phyloP scores from a whole-genome alignment of 441 rosid genomes.

The Populus tomentosa region DNA sequence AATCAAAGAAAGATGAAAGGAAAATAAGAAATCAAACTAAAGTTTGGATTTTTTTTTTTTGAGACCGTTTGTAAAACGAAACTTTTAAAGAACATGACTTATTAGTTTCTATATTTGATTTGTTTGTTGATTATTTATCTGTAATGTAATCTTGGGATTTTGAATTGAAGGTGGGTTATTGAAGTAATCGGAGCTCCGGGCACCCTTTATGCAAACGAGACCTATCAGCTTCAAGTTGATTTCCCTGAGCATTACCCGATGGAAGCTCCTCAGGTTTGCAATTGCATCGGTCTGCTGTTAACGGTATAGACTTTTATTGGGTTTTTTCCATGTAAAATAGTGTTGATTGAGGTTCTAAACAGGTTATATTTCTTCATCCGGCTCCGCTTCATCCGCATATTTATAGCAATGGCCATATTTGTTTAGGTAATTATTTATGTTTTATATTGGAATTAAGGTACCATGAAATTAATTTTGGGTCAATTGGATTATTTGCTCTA shows the following conservation, averaged over 20 bases:
- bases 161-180: conserved; percentile 72
- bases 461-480: neutral
- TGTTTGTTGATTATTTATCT: neutral
- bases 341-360: conserved; percentile 11
- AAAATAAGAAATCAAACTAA: neutral
- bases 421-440: conserved; percentile 65
- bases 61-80: neutral
- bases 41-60: neutral
- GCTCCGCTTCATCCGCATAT: conserved; percentile 96
- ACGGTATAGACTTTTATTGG: neutral
- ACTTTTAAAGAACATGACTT: neutral
- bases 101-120: neutral
- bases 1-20: neutral
- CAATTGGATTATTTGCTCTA: too few relatives aligned
- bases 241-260: conserved; percentile 98
- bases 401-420: conserved; percentile 97
- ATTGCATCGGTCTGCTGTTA: neutral
- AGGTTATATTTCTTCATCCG: conserved; percentile 94
- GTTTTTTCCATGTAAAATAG: neutral
- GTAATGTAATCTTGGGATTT: neutral
- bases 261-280: conserved; percentile 95
- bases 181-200: conserved; percentile 94
- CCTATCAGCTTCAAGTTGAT: conserved; percentile 92
- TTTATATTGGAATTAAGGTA: neutral
- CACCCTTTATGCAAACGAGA: conserved; percentile 85